Evolutionary conservation across 495 filamentous ascomycete species (phyloP).

Genomic region (Trichoderma reesei): DNA sequence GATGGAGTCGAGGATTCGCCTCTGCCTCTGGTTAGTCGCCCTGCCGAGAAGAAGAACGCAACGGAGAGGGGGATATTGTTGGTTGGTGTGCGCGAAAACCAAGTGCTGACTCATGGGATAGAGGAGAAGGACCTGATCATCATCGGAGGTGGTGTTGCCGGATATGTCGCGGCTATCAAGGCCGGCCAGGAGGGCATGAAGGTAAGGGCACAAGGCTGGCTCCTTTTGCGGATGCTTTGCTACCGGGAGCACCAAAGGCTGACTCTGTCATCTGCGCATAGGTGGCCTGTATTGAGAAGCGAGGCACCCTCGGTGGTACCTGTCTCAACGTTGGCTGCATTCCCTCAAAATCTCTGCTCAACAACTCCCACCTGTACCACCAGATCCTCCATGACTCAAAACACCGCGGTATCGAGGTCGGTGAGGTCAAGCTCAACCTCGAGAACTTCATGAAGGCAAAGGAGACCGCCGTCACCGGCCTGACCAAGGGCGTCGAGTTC

Average conservation of each 20-base stretch:
- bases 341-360: slow-evolving; percentile 96
- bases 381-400: slow-evolving; percentile 95
- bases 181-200: slow-evolving; percentile 96
- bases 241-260: not conserved
- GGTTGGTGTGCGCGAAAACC: too few relatives aligned
- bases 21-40: slow-evolving; percentile 12
- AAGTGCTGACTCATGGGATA: slow-evolving; percentile 31
- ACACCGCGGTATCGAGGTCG: slow-evolving; percentile 86
- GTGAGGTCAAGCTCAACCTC: slow-evolving; percentile 93
- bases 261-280: slow-evolving; percentile 28
- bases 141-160: slow-evolving; percentile 94
- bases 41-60: slow-evolving; percentile 1
- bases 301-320: slow-evolving; percentile 86
- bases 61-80: too few relatives aligned
- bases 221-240: not conserved
- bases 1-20: slow-evolving; percentile 11
- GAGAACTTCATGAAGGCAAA: slow-evolving; percentile 96
- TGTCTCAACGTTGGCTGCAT: slow-evolving; percentile 99
- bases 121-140: slow-evolving; percentile 88
- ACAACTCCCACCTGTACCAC: slow-evolving; percentile 99
- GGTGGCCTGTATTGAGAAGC: slow-evolving; percentile 98
- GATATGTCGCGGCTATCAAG: slow-evolving; percentile 98
- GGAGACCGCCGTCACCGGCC: slow-evolving; percentile 73
- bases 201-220: slow-evolving; percentile 40
- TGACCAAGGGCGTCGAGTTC: slow-evolving; percentile 97